Percentiles rank a stretch among this genome's conserved stretches.
phyloP scores from a whole-genome alignment of 2,329 filamentous ascomycete genomes.

The Trichocomaceae sp. region DNA sequence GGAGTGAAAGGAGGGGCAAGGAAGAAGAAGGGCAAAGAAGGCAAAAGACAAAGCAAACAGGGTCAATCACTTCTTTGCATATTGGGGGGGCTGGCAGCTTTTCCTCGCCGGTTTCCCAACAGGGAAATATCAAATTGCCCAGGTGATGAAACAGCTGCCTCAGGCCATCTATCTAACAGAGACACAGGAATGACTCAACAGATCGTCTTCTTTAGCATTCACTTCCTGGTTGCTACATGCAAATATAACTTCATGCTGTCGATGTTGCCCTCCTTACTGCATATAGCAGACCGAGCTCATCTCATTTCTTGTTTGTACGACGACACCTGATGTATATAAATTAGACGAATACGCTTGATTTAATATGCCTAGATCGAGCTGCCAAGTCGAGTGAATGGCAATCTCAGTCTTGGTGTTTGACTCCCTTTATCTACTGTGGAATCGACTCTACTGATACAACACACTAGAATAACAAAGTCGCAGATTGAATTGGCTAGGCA shows the following conservation, averaged over 20 bases:
- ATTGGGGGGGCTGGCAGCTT: not conserved
- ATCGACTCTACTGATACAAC: not conserved
- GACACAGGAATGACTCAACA: not conserved
- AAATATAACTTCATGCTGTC: too few species aligned
- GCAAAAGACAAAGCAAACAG: not conserved
- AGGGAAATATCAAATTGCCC: not conserved
- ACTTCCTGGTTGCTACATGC: too few species aligned
- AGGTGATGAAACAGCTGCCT: not conserved
- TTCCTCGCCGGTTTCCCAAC: conserved; percentile 5
- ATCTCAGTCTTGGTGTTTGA: too few species aligned
- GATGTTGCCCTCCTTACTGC: too few species aligned
- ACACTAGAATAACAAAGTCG: not conserved
- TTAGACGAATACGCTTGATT: too few species aligned
- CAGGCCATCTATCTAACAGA: not conserved
- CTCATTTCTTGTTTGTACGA: too few species aligned
- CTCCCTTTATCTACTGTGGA: not conserved
- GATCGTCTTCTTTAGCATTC: too few species aligned
- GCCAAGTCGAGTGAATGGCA: too few species aligned
- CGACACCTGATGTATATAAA: too few species aligned
- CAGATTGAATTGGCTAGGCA: not conserved
- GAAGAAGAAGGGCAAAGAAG: not conserved
- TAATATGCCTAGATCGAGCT: too few species aligned
- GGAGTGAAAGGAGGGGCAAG: not conserved
- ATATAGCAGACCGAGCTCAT: too few species aligned
- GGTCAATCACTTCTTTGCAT: too few species aligned